Evolutionary conservation across 176 grass and related monocot genomes (phyloP).

Genomic region (Oryza meridionalis): DNA sequence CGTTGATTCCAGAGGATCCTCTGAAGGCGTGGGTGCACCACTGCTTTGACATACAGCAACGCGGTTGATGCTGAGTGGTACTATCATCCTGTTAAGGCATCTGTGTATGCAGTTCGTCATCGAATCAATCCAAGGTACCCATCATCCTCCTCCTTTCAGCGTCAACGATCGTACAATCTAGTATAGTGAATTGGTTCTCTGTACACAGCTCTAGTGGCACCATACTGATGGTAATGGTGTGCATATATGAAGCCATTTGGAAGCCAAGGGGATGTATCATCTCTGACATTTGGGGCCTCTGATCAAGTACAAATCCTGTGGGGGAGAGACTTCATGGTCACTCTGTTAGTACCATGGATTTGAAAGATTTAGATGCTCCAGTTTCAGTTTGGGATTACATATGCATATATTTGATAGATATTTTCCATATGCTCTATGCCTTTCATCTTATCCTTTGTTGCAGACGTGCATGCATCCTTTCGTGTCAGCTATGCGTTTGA

Average conservation of each 20-base stretch:
- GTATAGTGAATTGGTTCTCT: slow-evolving; percentile 9
- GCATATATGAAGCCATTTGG: slow-evolving; percentile 2
- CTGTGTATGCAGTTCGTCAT: slow-evolving; percentile 24
- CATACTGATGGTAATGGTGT: neutral
- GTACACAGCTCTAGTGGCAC: slow-evolving; percentile 24
- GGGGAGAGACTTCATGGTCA: neutral
- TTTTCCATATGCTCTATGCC: slow-evolving; percentile 4
- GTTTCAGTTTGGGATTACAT: neutral
- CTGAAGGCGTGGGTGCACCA: slow-evolving; percentile 13
- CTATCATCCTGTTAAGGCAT: slow-evolving; percentile 35
- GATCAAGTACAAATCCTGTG: slow-evolving; percentile 23
- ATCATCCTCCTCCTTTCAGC: slow-evolving; percentile 23
- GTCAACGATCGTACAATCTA: slow-evolving; percentile 37
- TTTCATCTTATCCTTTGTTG: slow-evolving; percentile 27
- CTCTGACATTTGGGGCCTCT: slow-evolving; percentile 26
- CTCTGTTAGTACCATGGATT: neutral
- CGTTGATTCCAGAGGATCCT: slow-evolving; percentile 12
- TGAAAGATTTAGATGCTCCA: slow-evolving; percentile 9
- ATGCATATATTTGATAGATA: neutral
- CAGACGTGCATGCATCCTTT: neutral
- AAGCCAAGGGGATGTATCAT: neutral
- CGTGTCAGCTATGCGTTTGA: slow-evolving; percentile 5
- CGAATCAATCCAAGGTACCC: slow-evolving; percentile 36
- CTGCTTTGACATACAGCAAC: slow-evolving; percentile 40
- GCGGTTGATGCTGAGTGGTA: slow-evolving; percentile 30